Conservation (phyloP, 208 protist genomes). For the Plasmodiophora brassicae region DNA sequence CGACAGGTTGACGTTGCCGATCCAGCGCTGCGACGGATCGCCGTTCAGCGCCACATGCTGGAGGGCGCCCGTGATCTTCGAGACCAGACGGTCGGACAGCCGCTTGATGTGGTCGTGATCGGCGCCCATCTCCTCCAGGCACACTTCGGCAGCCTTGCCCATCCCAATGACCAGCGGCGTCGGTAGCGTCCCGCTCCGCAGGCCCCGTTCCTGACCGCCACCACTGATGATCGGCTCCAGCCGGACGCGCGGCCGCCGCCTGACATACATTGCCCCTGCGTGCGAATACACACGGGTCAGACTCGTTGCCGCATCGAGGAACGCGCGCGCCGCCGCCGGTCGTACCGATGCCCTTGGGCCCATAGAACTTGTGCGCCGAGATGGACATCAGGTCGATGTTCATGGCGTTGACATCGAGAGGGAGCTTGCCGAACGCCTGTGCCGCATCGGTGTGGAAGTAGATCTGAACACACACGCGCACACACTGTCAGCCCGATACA, state of each 20-base stretch:
- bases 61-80: slow-evolving; percentile 64
- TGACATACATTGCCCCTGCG: slow-evolving; percentile 74
- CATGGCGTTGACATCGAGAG: slow-evolving; percentile 79
- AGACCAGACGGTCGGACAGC: slow-evolving; percentile 74
- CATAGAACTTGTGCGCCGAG: slow-evolving; percentile 84
- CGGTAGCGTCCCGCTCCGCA: slow-evolving; percentile 71
- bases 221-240: slow-evolving; percentile 92
- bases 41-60: slow-evolving; percentile 60
- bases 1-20: slow-evolving; percentile 93
- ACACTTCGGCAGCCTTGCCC: slow-evolving; percentile 56
- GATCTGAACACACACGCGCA: slow-evolving; percentile 61
- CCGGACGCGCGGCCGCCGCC: slow-evolving; percentile 83
- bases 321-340: too few species aligned
- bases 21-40: slow-evolving; percentile 76
- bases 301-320: too few species aligned
- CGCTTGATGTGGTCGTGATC: slow-evolving; percentile 74
- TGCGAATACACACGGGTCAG: slow-evolving; percentile 36
- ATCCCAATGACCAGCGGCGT: slow-evolving; percentile 55
- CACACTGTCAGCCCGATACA: neutral
- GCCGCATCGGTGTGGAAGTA: slow-evolving; percentile 88
- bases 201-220: slow-evolving; percentile 91
- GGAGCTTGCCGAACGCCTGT: slow-evolving; percentile 89
- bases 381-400: slow-evolving; percentile 89
- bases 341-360: slow-evolving; percentile 59
- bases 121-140: slow-evolving; percentile 79